Evolutionary conservation across 1,284 basidiomycete species (phyloP).

Genomic region (Volvariella volvacea): DNA sequence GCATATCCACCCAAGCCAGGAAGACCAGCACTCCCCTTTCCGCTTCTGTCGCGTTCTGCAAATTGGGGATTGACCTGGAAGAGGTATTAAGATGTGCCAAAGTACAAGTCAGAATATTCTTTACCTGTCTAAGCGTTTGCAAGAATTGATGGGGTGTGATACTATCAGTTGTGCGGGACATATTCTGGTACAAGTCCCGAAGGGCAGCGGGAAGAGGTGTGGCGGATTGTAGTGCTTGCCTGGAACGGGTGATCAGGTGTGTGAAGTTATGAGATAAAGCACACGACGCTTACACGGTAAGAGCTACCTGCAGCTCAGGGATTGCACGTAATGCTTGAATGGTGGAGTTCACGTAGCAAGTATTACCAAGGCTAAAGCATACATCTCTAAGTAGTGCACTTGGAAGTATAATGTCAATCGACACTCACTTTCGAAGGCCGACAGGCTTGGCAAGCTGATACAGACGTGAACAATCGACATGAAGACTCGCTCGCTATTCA

Average conservation of each 20-base stretch:
- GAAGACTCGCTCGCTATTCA: background rate
- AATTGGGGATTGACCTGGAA: conserved; percentile 82
- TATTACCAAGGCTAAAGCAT: conserved; percentile 66
- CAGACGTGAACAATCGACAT: background rate
- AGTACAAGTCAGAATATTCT: conserved; percentile 18
- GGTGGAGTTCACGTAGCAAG: conserved; percentile 95
- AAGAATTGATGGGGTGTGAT: conserved; percentile 77
- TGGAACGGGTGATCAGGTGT: conserved; percentile 8
- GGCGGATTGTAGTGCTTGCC: conserved; percentile 27
- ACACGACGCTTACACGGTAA: conserved; percentile 42
- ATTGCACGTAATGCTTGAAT: conserved; percentile 89
- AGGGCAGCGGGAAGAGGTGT: conserved; percentile 52
- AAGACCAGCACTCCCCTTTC: conserved; percentile 29
- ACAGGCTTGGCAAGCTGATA: conserved; percentile 56
- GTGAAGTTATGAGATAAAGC: background rate
- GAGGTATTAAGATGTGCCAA: background rate
- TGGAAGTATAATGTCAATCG: conserved; percentile 14
- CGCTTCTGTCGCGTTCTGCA: conserved; percentile 61
- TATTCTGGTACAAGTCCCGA: conserved; percentile 66
- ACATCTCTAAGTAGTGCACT: conserved; percentile 3
- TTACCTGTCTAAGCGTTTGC: conserved; percentile 59
- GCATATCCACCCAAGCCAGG: conserved; percentile 48
- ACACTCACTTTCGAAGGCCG: conserved; percentile 55
- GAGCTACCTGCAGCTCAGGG: conserved; percentile 76
- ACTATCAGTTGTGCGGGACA: conserved; percentile 73